These are phyloP conservation scores for Kondoa subrosea DNA, from an alignment of 768 basidiomycete genomes.

Conservation along the genomic window DNA sequence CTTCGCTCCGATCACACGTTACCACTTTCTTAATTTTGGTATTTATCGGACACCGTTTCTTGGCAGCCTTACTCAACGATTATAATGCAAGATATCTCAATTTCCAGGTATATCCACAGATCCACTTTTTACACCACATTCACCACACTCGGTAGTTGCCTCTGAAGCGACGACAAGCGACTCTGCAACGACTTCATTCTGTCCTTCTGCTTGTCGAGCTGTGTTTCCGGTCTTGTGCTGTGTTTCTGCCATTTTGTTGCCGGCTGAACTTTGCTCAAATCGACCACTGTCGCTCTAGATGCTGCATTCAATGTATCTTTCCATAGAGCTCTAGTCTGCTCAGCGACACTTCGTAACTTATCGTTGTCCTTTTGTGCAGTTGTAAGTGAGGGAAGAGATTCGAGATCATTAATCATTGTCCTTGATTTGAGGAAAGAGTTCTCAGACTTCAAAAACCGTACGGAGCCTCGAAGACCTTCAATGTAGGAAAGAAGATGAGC, in stretches of 20 bases:
- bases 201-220: conserved; percentile 23
- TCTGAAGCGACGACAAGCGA: background rate
- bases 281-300: conserved; percentile 65
- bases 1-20: too few species aligned
- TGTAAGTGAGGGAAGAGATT: conserved; percentile 40
- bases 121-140: background rate
- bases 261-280: conserved; percentile 37
- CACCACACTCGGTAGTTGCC: background rate
- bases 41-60: too few species aligned
- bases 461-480: conserved; percentile 73
- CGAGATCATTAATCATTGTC: conserved; percentile 68
- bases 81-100: background rate
- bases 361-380: conserved; percentile 11
- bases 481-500: conserved; percentile 57
- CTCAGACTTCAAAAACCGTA: conserved; percentile 81
- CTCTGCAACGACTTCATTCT: conserved; percentile 7
- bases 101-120: background rate
- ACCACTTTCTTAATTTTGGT: too few species aligned
- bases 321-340: conserved; percentile 70
- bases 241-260: conserved; percentile 9
- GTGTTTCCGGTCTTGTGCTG: conserved; percentile 18
- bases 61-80: background rate
- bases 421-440: conserved; percentile 87
- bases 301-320: conserved; percentile 78
- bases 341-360: conserved; percentile 38